Evolutionary conservation across 2,329 filamentous ascomycete species (phyloP).

Genomic region (Trichoderma sp.): DNA sequence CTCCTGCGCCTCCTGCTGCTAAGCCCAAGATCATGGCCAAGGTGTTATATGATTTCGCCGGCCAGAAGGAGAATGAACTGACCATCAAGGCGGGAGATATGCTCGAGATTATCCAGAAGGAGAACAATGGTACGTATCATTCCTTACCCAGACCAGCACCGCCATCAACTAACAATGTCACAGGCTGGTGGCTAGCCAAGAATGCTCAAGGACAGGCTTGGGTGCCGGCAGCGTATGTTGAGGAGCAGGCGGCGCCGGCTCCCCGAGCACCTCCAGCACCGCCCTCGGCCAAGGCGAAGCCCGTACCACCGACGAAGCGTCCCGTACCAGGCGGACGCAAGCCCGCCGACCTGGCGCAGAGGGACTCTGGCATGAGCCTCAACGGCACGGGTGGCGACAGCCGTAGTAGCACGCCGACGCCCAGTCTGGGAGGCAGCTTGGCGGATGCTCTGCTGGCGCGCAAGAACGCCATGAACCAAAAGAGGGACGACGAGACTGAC

Average conservation of each 20-base stretch:
- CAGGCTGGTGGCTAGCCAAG: slow-evolving; percentile 96
- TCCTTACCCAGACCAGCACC: not conserved
- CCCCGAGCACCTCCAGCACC: slow-evolving; percentile 72
- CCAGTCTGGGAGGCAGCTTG: slow-evolving; percentile 71
- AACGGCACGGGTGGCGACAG: slow-evolving; percentile 60
- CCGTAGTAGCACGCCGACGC: slow-evolving; percentile 70
- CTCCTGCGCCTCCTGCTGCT: slow-evolving; percentile 46
- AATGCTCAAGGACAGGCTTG: slow-evolving; percentile 76
- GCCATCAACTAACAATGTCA: slow-evolving; percentile 39
- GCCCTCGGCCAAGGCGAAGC: slow-evolving; percentile 64
- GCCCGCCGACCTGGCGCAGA: slow-evolving; percentile 66
- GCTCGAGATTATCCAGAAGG: slow-evolving; percentile 89
- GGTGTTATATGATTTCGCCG: slow-evolving; percentile 89
- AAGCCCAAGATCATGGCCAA: slow-evolving; percentile 76
- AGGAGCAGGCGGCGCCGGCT: slow-evolving; percentile 72
- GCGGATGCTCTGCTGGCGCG: slow-evolving; percentile 77
- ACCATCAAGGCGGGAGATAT: slow-evolving; percentile 78
- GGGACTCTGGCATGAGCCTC: slow-evolving; percentile 71
- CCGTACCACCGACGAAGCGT: slow-evolving; percentile 77
- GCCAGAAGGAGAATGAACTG: slow-evolving; percentile 82
- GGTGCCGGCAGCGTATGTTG: slow-evolving; percentile 91
- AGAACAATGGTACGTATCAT: slow-evolving; percentile 78
- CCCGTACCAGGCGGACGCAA: slow-evolving; percentile 69
- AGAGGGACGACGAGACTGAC: slow-evolving; percentile 68
- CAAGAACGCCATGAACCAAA: slow-evolving; percentile 71